Conservation (phyloP, 1,139 yeast species). For the Schizosaccharomyces versatilis region DNA sequence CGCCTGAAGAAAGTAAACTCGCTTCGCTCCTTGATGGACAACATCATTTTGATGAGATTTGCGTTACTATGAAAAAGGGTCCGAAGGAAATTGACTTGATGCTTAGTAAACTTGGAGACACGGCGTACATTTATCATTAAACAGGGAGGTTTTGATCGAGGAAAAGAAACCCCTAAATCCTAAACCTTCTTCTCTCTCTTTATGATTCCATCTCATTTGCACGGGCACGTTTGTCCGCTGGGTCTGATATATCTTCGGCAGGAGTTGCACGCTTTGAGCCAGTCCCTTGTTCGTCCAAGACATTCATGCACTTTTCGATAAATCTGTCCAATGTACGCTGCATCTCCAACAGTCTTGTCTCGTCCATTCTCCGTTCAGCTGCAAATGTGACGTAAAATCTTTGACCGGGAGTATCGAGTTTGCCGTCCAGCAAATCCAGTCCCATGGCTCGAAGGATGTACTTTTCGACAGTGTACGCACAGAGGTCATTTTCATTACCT, state of each 20-base stretch:
- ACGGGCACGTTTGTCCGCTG: too few species aligned
- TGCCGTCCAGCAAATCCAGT: background rate
- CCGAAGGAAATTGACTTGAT: conserved; percentile 26
- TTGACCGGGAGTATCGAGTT: background rate
- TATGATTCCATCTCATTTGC: too few species aligned
- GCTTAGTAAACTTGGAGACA: conserved; percentile 10
- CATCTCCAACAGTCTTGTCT: background rate
- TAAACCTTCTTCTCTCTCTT: too few species aligned
- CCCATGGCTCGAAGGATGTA: background rate
- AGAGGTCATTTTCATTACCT: background rate
- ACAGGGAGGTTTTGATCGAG: background rate
- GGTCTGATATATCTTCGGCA: too few species aligned
- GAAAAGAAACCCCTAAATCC: too few species aligned
- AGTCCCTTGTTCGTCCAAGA: background rate
- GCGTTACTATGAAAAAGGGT: conserved; percentile 42
- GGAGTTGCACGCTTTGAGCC: background rate
- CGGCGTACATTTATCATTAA: conserved; percentile 10
- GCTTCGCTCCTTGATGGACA: conserved; percentile 32
- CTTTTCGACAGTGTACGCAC: background rate
- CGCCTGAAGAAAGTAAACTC: conserved; percentile 16
- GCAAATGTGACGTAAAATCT: background rate
- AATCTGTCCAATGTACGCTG: background rate
- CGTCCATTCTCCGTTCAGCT: background rate
- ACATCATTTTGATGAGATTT: conserved; percentile 48
- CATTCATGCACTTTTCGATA: background rate